Evolutionary conservation across 2,329 filamentous ascomycete genomes (phyloP), one percentile per base, ranked within the genome.

Genomic region (Alternaria ethzedia): DNA sequence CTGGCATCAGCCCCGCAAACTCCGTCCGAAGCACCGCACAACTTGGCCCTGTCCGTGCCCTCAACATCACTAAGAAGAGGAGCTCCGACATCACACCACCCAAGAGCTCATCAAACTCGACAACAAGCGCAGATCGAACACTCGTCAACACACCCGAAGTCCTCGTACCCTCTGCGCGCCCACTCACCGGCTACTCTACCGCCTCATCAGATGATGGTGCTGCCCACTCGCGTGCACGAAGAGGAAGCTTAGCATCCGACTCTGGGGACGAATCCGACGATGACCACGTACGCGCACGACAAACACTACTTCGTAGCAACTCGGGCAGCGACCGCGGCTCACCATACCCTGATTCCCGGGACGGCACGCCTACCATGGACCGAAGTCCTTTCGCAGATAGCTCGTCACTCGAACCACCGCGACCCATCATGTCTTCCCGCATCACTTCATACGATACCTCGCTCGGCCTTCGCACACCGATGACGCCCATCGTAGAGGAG

Each of bases 401-500:
- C 47, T 74, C 74, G 5, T 66, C 69, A 10, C 60, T 76, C 21
- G 72, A 73, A n/a, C 59, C 66, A 9, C 59, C 66, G 36, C 69
- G 70, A 11, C 75, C 73, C 12, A 66, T 64, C 26, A 69, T 75
- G 52, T 70, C 70, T 11, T 71, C 75, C 30, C 72, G 77, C 51
- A 73, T 77, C 65, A 74, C 71, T 12, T 78, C 75, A 3, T 73
- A 74, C 62, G 71, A 74, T 25, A 67, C 68, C 4, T 73, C 72
- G 10, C 73, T 70, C 26, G 70, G 68, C 20, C 64, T 78, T 3
- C 74, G 73, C 20, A 68, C 72, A 21, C 76, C 77, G 9, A 79
- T 84, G 63, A 81, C 79, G 20, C 82, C 82, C 17, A 83, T 84
- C n/a, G 80, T 81, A 8, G 83, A 85, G 62, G 83, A 84, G 66